These are phyloP conservation scores for Pilobolus umbonatus DNA, from an alignment of 192 early-diverging fungal species.

Conservation along the genomic window DNA sequence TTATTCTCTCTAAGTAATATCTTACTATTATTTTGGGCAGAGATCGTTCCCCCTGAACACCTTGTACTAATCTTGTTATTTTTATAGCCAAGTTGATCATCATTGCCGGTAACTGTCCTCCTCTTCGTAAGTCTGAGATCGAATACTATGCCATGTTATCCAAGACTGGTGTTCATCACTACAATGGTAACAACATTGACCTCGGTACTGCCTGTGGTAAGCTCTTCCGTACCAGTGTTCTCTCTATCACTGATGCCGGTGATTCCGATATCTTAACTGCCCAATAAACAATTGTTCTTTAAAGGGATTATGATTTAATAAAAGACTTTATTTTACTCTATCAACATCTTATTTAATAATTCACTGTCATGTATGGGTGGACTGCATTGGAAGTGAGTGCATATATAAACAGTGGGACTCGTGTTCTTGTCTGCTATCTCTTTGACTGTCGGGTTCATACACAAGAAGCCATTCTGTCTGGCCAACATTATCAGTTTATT, in stretches of 20 bases:
- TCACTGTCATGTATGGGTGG: conserved; percentile 38
- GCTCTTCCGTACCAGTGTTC: conserved; percentile 92
- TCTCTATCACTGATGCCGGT: conserved; percentile 98
- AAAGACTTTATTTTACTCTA: background rate
- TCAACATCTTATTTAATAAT: conserved; percentile 22
- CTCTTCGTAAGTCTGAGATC: conserved; percentile 99
- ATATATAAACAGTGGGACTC: conserved; percentile 37
- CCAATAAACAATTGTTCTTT: conserved; percentile 22
- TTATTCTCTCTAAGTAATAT: background rate
- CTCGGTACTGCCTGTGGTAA: conserved; percentile 99
- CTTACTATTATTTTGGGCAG: conserved; percentile 12
- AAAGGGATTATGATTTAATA: background rate
- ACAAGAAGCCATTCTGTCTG: conserved; percentile 13
- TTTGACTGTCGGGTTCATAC: conserved; percentile 24
- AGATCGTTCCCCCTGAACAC: conserved; percentile 14
- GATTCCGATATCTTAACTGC: conserved; percentile 67
- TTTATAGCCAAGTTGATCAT: conserved; percentile 93
- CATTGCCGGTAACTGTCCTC: conserved; percentile 98
- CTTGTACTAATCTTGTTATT: conserved; percentile 8
- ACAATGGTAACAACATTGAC: conserved; percentile 98
- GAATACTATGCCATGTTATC: conserved; percentile 99
- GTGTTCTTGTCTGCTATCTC: conserved; percentile 13
- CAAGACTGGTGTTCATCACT: conserved; percentile 99
- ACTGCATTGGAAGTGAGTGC: conserved; percentile 52
- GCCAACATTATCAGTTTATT: conserved; percentile 34